Conservation (phyloP, 148 eudicot genomes). For the Chenopodium quinoa region DNA sequence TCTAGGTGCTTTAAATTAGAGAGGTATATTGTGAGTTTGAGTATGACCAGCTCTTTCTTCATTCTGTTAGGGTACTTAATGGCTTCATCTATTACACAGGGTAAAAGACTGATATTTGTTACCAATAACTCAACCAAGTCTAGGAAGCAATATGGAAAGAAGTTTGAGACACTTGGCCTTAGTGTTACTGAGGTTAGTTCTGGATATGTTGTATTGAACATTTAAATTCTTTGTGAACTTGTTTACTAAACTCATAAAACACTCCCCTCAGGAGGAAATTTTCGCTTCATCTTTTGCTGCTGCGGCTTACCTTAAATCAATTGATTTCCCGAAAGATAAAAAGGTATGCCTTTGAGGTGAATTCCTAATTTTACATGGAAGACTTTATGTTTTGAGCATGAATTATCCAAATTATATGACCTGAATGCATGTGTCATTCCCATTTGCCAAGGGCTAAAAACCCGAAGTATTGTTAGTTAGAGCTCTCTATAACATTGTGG, state of each 20-base stretch:
- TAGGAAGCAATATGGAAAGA: slow-evolving; percentile 92
- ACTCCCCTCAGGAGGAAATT: slow-evolving; percentile 81
- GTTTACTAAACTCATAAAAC: slow-evolving; percentile 18
- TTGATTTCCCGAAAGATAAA: slow-evolving; percentile 85
- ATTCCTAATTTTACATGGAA: not conserved
- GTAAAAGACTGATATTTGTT: slow-evolving; percentile 90
- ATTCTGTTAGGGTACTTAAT: not conserved
- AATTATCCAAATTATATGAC: not conserved
- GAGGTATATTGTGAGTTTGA: not conserved
- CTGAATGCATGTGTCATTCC: not conserved
- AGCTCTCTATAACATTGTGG: not conserved
- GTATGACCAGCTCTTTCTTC: not conserved
- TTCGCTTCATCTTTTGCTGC: slow-evolving; percentile 98
- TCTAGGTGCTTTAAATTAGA: not conserved
- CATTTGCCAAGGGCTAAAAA: not conserved
- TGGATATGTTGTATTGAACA: slow-evolving; percentile 5
- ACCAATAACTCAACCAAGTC: slow-evolving; percentile 99
- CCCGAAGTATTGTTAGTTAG: not conserved
- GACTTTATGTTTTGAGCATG: not conserved
- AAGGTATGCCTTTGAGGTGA: slow-evolving; percentile 48
- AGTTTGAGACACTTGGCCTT: slow-evolving; percentile 94
- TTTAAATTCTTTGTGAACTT: not conserved
- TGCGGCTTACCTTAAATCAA: slow-evolving; percentile 90
- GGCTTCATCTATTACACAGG: slow-evolving; percentile 42
- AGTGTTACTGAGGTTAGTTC: slow-evolving; percentile 70